Base-by-base conservation (phyloP, 2,329 filamentous ascomycete species). In the Colletotrichum somersetense region DNA sequence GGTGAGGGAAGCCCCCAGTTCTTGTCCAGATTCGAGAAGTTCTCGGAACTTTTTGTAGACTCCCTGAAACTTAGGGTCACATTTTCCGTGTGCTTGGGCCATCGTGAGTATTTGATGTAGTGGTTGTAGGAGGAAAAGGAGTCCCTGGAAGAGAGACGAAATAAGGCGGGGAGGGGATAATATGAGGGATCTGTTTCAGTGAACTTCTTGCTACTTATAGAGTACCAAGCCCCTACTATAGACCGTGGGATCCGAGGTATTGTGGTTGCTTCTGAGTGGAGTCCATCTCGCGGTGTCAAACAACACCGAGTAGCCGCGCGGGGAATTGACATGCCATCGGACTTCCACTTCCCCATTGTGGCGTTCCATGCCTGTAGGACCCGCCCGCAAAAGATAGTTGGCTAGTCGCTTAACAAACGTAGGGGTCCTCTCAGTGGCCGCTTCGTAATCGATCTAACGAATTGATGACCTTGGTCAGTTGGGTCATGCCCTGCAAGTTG, bases 1-100 rank as follows among this genome's bases (percentile, higher is more conserved):
- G 30, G 75, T 78, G 26, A 87, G 76, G 0, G 82, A 84, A n/a
- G 83, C 84, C 2, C 85, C 85, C 7, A 85, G 65, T 56, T 87
- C 85, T 3, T 81, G 76, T 23, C 79, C 83, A 1, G 76, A 79
- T 12, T 76, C 74, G n/a, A 87, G 56, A 33, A 78, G 77, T 4
- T 79, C 46, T 40, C 81, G 74, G 16, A 87, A 71, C 3, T 81
- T 72, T 1, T 78, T 74, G 12, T 79, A 77, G 30, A 86, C 74
- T 0, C 77, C 62, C 0, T 77, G 70, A 74, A 86, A 86, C 20
- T 75, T 76, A 8, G 78, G 72, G 33, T 85, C 78, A 53, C 78
- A 81, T 7, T 77, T 68, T 3, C 85, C 84, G 26, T 85, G 76
- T 33, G 80, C 72, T 56, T 62, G 44, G 16, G 74, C 66, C 76